Conservation (phyloP, 148 eudicot genomes). For the Nyssa sinensis region DNA sequence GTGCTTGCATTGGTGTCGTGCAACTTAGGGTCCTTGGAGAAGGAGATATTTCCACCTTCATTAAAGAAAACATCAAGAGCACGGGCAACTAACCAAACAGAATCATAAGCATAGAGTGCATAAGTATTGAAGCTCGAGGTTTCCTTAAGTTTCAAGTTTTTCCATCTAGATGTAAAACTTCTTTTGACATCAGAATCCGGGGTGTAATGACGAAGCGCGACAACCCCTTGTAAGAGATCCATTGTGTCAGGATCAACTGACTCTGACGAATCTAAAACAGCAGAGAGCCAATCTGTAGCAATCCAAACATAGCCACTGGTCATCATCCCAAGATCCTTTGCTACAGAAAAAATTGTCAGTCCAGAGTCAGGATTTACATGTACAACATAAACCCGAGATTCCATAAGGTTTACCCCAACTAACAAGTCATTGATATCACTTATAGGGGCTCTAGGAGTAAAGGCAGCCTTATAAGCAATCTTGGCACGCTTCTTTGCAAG, state of each 20-base stretch:
- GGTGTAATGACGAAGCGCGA: slow-evolving; percentile 70
- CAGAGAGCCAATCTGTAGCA: slow-evolving; percentile 87
- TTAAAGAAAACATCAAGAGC: slow-evolving; percentile 64
- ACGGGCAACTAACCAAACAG: slow-evolving; percentile 74
- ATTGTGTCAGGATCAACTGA: slow-evolving; percentile 27
- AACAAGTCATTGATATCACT: slow-evolving; percentile 49
- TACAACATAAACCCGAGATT: slow-evolving; percentile 74
- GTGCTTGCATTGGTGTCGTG: slow-evolving; percentile 35
- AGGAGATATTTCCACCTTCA: slow-evolving; percentile 54
- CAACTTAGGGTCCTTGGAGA: slow-evolving; percentile 58
- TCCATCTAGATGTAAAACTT: slow-evolving; percentile 49
- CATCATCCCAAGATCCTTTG: slow-evolving; percentile 74
- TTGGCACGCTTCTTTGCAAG: slow-evolving; percentile 58
- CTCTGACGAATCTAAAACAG: slow-evolving; percentile 55
- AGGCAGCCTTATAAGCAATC: slow-evolving; percentile 79
- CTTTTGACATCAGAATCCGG: slow-evolving; percentile 56
- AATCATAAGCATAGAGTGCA: slow-evolving; percentile 86
- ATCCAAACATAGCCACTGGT: slow-evolving; percentile 81
- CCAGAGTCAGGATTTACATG: slow-evolving; percentile 97
- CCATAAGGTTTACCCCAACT: slow-evolving; percentile 63
- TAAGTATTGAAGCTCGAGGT: slow-evolving; percentile 57
- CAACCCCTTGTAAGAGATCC: slow-evolving; percentile 69
- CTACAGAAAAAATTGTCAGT: slow-evolving; percentile 50
- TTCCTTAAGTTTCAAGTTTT: slow-evolving; percentile 38
- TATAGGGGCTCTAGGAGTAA: slow-evolving; percentile 52